These are phyloP conservation scores for Limnomonas spitsbergensis DNA, from an alignment of 139 green algal species.

Conservation along the genomic window DNA sequence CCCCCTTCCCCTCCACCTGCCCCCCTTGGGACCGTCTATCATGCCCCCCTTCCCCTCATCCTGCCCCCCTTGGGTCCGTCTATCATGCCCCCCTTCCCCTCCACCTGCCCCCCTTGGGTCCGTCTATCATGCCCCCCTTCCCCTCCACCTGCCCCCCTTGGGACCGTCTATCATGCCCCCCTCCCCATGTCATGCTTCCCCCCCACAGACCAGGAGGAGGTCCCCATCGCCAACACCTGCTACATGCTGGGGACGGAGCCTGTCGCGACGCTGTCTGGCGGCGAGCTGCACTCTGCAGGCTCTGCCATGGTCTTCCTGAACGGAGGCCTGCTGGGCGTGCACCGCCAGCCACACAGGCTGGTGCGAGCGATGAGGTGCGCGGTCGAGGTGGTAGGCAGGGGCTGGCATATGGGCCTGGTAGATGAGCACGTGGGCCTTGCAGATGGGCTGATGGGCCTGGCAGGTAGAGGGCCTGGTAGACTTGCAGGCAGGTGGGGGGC, in stretches of 20 bases:
- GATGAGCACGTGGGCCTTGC: background rate
- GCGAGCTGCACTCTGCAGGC: constrained; percentile 71
- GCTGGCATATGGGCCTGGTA: background rate
- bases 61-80: too few species aligned
- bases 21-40: too few species aligned
- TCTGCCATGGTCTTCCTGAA: constrained; percentile 90
- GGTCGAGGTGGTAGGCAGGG: too few species aligned
- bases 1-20: too few species aligned
- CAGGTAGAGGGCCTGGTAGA: too few species aligned
- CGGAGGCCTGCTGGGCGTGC: constrained; percentile 84
- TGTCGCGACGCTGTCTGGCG: constrained; percentile 46
- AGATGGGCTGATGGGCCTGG: too few species aligned
- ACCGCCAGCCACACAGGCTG: constrained; percentile 58
- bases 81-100: too few species aligned
- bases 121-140: too few species aligned
- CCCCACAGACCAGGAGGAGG: constrained; percentile 52
- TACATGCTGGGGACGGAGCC: constrained; percentile 79
- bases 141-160: too few species aligned
- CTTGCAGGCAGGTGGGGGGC: too few species aligned
- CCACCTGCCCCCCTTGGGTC: too few species aligned
- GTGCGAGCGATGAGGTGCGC: constrained; percentile 44
- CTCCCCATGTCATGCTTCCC: background rate
- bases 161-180: background rate
- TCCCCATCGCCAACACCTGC: constrained; percentile 24
- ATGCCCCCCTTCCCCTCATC: too few species aligned